phyloP scores from a whole-genome alignment of 495 filamentous ascomycete species.

The Penicillium robsamsonii region DNA sequence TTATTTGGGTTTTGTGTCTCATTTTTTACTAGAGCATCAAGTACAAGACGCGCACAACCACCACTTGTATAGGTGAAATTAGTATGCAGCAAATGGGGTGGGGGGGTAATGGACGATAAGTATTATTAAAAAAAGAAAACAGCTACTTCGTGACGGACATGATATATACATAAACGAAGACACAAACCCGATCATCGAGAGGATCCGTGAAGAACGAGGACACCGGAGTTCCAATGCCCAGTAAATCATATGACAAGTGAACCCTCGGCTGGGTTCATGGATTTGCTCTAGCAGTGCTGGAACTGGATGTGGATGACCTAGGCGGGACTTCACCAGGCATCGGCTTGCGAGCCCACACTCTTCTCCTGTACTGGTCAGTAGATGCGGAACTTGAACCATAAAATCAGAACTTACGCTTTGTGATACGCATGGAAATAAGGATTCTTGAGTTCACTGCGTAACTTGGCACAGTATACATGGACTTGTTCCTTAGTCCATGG shows the following conservation, averaged over 20 bases:
- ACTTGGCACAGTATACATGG: conserved; percentile 21
- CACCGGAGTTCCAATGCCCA: neutral
- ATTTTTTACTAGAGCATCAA: too few species aligned
- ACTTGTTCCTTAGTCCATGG: conserved; percentile 30
- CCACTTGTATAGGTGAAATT: neutral
- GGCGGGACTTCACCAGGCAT: conserved; percentile 12
- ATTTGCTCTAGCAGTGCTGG: neutral
- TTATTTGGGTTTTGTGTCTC: neutral
- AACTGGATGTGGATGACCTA: neutral
- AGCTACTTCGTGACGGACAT: neutral
- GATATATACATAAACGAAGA: conserved; percentile 6
- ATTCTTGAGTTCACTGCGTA: conserved; percentile 22
- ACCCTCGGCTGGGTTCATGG: neutral
- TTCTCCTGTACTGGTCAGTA: conserved; percentile 13
- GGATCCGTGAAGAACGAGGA: neutral
- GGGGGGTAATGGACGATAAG: neutral
- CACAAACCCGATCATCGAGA: neutral
- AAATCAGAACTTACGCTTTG: conserved; percentile 11
- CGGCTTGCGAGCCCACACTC: conserved; percentile 26
- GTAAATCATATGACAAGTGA: neutral
- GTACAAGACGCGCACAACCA: neutral
- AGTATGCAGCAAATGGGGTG: neutral
- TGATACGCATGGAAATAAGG: conserved; percentile 22
- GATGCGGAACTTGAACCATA: neutral
- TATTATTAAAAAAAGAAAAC: neutral